Base-by-base conservation (phyloP, 805 yeast genomes). In the Saturnispora sanitii region DNA sequence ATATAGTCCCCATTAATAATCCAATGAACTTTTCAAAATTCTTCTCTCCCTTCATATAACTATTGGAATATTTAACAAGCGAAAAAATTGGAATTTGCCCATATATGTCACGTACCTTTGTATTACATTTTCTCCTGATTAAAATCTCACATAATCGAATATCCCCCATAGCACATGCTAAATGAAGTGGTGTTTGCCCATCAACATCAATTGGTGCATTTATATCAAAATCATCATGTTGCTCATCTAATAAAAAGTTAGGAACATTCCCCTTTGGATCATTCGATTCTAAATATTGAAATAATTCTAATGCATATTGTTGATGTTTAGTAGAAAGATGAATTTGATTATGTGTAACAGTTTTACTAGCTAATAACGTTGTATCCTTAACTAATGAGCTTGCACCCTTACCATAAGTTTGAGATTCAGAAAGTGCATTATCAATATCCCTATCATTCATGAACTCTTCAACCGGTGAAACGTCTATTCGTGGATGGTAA, bases 111-210 rank as follows among this genome's bases (percentile, higher is more conserved):
- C 72, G 61, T 3, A 68, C 67, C 35, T 69, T 60, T 42, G 75
- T 71, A 60, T 79, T 73, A 2, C 95, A 92, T 4, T 95, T 94
- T 30, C 80, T 75, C 22, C 77, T 68, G 23, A 85, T 62, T 32
- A 92, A 67, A 12, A 87, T 72, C 49, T 82, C 92, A 42, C 85
- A 78, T 61, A 88, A 77, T 35, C 71, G 73, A 26, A 81, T 61
- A 56, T 80, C 84, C 3, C 97, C 98, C 74, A 92, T 86, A 1
- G 97, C 82, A 45, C 96, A 86, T 0, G 97, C 95, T 96, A 97
- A 92, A 61, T 92, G 98, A 50, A 92, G 77, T 2, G 95, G 82
- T 0, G 96, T 83, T 55, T 92, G 94, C 1, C 95, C 94, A 55
- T 92, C 96, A 44, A 84, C 88, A 57, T 92, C 98, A 20, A 92